Evolutionary conservation across 2,329 filamentous ascomycete genomes (phyloP), one percentile per base, ranked within the genome.

Genomic region (Purpureocillium takamizusanense): DNA sequence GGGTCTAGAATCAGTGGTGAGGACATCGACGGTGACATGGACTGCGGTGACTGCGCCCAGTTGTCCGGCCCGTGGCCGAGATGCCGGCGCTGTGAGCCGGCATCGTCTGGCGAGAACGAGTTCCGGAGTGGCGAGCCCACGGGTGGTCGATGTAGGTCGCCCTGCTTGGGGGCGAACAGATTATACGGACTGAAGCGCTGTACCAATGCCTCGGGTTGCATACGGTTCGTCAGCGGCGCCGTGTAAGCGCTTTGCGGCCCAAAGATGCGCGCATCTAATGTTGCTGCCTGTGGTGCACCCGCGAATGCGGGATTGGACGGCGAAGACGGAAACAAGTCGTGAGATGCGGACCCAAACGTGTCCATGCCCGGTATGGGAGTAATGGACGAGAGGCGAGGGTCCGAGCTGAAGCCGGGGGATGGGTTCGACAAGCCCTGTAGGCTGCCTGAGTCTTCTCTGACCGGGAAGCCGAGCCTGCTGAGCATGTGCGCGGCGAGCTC

Each of bases 401-500:
- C 17, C 38, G 33, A 36, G 17, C 25, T 16, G 31, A 31, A 35
- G 21, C 33, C 7, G 3, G 8, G 5, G 25, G 14, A 8, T n/a
- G n/a, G n/a, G n/a, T n/a, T n/a, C n/a, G n/a, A n/a, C n/a, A n/a
- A n/a, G n/a, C n/a, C n/a, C n/a, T n/a, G n/a, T n/a, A n/a, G n/a
- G n/a, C n/a, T n/a, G n/a, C n/a, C n/a, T n/a, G n/a, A n/a, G n/a
- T 44, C 38, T 4, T 53, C 45, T 23, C 44, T 43, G 29, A 59
- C 42, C 5, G 14, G 21, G 27, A 64, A 58, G 8, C 55, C 54
- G 11, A 51, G 46, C 36, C 52, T 58, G 27, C 54, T 47, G 1
- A 64, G 47, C 36, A 59, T 49, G 33, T 49, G 60, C 4, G 55
- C 46, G 2, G 54, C 42, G 13, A 62, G 38, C 17, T 42, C 50